These are phyloP conservation scores for Metschnikowia proteae DNA, from an alignment of 805 yeast species.

Conservation along the genomic window DNA sequence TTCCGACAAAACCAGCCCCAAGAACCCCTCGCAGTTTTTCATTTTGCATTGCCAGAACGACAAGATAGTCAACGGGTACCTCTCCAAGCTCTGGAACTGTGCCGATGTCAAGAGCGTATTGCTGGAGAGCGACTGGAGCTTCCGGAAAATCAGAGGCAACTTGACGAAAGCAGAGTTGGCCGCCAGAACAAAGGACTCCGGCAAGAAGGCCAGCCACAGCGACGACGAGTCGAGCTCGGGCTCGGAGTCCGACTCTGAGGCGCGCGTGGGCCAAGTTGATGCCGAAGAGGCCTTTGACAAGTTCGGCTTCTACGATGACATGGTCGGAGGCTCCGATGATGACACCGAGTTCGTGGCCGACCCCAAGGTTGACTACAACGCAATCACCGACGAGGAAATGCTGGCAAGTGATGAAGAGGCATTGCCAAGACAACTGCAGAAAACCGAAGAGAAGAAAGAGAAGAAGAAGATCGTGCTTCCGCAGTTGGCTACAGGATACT, in stretches of 20 bases:
- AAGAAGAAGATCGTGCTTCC: slow-evolving; percentile 49
- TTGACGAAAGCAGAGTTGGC: slow-evolving; percentile 36
- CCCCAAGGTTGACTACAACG: slow-evolving; percentile 47
- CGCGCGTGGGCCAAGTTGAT: slow-evolving; percentile 11
- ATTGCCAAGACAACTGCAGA: slow-evolving; percentile 18
- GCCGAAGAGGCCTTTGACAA: slow-evolving; percentile 29
- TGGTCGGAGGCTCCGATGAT: slow-evolving; percentile 44
- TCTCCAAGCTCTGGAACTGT: slow-evolving; percentile 48
- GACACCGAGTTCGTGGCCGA: slow-evolving; percentile 32
- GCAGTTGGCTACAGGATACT: slow-evolving; percentile 72
- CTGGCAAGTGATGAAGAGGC: neutral
- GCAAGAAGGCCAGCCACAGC: slow-evolving; percentile 19
- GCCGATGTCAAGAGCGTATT: slow-evolving; percentile 34
- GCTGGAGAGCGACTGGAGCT: slow-evolving; percentile 41
- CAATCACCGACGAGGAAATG: slow-evolving; percentile 55
- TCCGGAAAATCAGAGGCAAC: slow-evolving; percentile 46
- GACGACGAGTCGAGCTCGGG: slow-evolving; percentile 14
- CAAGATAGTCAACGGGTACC: slow-evolving; percentile 40
- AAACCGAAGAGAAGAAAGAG: slow-evolving; percentile 23
- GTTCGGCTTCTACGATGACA: slow-evolving; percentile 34
- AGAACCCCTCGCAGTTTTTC: slow-evolving; percentile 49
- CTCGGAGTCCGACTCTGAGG: slow-evolving; percentile 18
- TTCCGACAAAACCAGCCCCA: slow-evolving; percentile 24
- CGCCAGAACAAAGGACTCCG: slow-evolving; percentile 21
- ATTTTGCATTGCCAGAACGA: slow-evolving; percentile 37